A percentile compares a stretch with the other conserved stretches of the same genome.
Evolutionary conservation across 2,329 filamentous ascomycete genomes (phyloP).

Genomic region (Aspergillus hortae): DNA sequence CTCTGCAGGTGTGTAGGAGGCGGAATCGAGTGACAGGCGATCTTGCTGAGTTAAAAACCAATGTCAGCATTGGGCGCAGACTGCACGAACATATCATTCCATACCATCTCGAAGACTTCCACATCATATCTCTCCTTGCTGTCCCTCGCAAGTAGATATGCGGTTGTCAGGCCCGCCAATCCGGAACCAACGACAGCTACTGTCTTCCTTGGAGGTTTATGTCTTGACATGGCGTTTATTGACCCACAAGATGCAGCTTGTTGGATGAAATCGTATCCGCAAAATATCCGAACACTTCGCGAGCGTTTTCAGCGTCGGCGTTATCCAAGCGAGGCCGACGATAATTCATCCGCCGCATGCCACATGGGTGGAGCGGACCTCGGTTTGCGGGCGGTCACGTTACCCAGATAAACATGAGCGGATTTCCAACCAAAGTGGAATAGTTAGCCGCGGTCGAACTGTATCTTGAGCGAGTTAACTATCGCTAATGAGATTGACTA

Average conservation of each 20-base stretch:
- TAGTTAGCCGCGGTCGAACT: background rate
- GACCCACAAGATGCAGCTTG: background rate
- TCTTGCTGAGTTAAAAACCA: constrained; percentile 5
- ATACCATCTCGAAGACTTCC: constrained; percentile 46
- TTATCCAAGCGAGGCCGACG: background rate
- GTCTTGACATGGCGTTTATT: background rate
- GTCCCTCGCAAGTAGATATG: constrained; percentile 45
- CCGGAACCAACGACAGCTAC: constrained; percentile 47
- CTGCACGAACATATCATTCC: constrained; percentile 38
- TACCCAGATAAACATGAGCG: background rate
- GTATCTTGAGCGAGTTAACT: no score
- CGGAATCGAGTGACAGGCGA: constrained; percentile 8
- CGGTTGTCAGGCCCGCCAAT: constrained; percentile 26
- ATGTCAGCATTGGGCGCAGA: background rate
- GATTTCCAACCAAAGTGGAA: background rate
- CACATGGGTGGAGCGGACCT: background rate
- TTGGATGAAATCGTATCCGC: background rate
- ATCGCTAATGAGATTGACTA: no score
- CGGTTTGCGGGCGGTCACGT: background rate
- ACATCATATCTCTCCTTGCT: constrained; percentile 39
- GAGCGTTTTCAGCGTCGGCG: background rate
- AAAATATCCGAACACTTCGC: background rate
- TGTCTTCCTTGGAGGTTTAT: background rate
- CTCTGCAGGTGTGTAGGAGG: constrained; percentile 4
- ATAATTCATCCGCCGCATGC: background rate